Evolutionary conservation across 2,329 filamentous ascomycete species (phyloP), one percentile per base, ranked within the genome.

Genomic region (Purpureocillium takamizusanense): DNA sequence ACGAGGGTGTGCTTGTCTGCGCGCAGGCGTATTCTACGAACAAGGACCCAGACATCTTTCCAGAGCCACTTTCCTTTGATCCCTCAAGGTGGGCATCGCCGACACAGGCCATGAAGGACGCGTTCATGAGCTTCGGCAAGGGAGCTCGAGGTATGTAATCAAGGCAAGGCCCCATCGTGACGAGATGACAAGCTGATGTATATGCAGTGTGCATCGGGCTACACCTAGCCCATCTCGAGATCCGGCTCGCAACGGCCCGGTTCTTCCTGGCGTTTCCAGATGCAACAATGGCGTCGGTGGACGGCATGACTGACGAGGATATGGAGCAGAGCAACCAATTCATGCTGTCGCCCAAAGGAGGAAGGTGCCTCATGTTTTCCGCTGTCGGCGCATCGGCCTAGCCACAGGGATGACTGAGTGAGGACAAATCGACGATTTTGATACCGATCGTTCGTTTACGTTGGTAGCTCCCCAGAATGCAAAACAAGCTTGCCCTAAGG

Each of bases 191-290:
- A n/a, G 31, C 29, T 41, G 4, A 38, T 23, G 1, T 14, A 13
- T 25, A 11, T n/a, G 30, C 41, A 60, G 54, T 51, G 2, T 80
- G 76, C 40, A 57, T 80, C 12, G 75, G 75, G 2, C 53, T 74
- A 18, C 71, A 78, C 42, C 60, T 80, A n/a, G 74, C 75, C 0
- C 57, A 59, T 21, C 71, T 73, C 55, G 73, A 78, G 46, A 46
- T 78, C 25, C 60, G 72, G 4, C 62, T 73, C 33, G 69, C 62
- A 0, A 60, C 65, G 0, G 67, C 71, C 0, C 56, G 62, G 5
- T 72, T 79, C 52, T 75, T 76, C 49, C 56, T 63, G 0, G 56
- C 65, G 17, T 72, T 62, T 44, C 58, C 61, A 0, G 50, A 52
- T 15, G 51, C 55, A 1, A 52, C 36, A 34, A 41, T 57, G 8